phyloP scores from a whole-genome alignment of 225 moss, liverwort and hornwort species.

The Climacium dendroides region DNA sequence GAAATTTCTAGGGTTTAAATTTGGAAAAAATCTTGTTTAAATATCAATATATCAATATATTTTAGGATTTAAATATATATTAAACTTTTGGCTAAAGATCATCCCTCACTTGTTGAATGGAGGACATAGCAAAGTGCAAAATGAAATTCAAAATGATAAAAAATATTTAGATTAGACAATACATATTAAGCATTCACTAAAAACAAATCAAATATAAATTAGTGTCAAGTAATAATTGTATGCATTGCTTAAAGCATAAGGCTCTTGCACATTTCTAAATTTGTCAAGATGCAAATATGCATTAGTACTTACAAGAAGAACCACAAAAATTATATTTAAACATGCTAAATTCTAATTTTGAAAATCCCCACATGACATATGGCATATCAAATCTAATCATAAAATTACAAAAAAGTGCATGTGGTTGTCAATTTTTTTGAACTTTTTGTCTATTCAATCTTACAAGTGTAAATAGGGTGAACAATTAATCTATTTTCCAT shows the following conservation, averaged over 20 bases:
- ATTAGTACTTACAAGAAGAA: constrained; percentile 49
- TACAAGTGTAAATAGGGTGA: no score
- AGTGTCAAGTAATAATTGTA: background rate
- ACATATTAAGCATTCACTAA: background rate
- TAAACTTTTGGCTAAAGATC: background rate
- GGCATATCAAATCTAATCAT: no score
- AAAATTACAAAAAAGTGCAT: no score
- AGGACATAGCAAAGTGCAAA: background rate
- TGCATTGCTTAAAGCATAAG: constrained; percentile 33
- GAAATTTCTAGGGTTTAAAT: no score
- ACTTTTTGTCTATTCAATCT: no score
- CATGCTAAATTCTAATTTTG: background rate
- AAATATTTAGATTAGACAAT: background rate
- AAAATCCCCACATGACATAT: no score
- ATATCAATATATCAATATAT: no score
- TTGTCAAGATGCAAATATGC: constrained; percentile 70
- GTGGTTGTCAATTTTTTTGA: no score
- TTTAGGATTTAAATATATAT: no score
- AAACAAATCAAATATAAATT: background rate
- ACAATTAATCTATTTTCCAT: no score
- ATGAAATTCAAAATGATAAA: background rate
- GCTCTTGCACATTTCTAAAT: constrained; percentile 66
- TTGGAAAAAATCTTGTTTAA: no score
- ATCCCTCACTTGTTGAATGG: background rate
- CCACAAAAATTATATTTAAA: background rate